A percentile compares a stretch with the other conserved stretches of the same genome.
These are phyloP conservation scores for Neoboletus brunneissimus DNA, from an alignment of 768 basidiomycete species.

Conservation along the genomic window DNA sequence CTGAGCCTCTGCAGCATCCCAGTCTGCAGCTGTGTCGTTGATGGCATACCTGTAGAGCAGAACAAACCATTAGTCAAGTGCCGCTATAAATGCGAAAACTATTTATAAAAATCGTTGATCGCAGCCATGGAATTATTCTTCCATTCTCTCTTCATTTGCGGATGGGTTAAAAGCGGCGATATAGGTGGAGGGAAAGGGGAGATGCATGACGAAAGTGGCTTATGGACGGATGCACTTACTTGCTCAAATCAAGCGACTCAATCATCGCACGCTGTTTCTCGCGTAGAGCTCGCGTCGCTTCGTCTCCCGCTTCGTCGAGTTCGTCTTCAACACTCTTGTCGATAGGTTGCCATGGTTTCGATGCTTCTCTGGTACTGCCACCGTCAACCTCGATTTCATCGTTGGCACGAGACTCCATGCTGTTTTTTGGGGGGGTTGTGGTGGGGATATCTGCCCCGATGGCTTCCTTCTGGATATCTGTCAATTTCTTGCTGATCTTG, in stretches of 20 bases:
- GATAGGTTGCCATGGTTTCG: slow-evolving; percentile 43
- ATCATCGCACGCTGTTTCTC: slow-evolving; percentile 87
- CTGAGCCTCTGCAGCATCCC: slow-evolving; percentile 72
- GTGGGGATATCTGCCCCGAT: slow-evolving; percentile 62
- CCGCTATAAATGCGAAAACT: not conserved
- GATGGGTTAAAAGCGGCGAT: slow-evolving; percentile 7
- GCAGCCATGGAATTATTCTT: not conserved
- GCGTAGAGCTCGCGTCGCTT: slow-evolving; percentile 48
- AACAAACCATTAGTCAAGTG: not conserved
- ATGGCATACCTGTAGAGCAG: slow-evolving; percentile 62
- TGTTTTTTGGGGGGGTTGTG: slow-evolving; percentile 32
- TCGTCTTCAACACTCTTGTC: slow-evolving; percentile 57
- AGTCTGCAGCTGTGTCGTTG: slow-evolving; percentile 65
- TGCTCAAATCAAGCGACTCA: slow-evolving; percentile 79
- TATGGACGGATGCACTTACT: slow-evolving; percentile 51
- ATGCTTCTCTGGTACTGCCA: slow-evolving; percentile 1
- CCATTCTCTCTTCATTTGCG: not conserved
- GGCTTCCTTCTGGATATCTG: slow-evolving; percentile 75
- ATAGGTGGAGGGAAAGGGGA: not conserved
- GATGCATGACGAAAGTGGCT: not conserved
- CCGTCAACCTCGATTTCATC: slow-evolving; percentile 12
- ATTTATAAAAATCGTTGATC: not conserved
- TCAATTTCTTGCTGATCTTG: slow-evolving; percentile 73
- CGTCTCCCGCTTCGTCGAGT: slow-evolving; percentile 72
- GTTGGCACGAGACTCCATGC: slow-evolving; percentile 12